phyloP scores from a whole-genome alignment of 2,329 filamentous ascomycete species.

The Xylaria hypoxylon region DNA sequence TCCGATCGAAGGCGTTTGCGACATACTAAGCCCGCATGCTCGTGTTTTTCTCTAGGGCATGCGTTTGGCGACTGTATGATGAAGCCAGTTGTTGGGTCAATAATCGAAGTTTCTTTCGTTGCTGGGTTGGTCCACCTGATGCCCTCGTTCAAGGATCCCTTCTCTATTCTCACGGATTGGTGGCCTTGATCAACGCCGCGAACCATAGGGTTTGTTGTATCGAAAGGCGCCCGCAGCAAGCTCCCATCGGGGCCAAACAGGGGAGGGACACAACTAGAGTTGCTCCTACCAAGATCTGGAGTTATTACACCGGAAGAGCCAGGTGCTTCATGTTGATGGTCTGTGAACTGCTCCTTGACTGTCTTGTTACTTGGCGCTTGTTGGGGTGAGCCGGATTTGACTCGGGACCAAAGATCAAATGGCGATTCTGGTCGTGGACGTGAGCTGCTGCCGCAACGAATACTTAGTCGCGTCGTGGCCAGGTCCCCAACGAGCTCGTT shows the following conservation, averaged over 20 bases:
- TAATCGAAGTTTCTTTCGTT: slow-evolving; percentile 61
- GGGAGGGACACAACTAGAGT: slow-evolving; percentile 31
- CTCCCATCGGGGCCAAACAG: slow-evolving; percentile 44
- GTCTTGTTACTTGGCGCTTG: slow-evolving; percentile 29
- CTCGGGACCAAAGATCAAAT: slow-evolving; percentile 54
- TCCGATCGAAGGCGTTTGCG: slow-evolving; percentile 37
- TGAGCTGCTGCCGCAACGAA: slow-evolving; percentile 55
- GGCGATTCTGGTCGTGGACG: slow-evolving; percentile 47
- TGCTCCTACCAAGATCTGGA: neutral
- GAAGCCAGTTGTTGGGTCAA: slow-evolving; percentile 70
- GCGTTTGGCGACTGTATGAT: slow-evolving; percentile 47
- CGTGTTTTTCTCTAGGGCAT: slow-evolving; percentile 50
- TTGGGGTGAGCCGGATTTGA: slow-evolving; percentile 51
- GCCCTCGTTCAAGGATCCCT: slow-evolving; percentile 44
- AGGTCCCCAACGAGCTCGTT: slow-evolving; percentile 42
- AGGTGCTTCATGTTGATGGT: neutral
- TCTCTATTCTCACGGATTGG: slow-evolving; percentile 6
- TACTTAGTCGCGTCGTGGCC: slow-evolving; percentile 51
- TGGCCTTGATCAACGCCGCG: slow-evolving; percentile 12
- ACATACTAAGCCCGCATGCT: slow-evolving; percentile 25
- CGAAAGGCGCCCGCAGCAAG: slow-evolving; percentile 44
- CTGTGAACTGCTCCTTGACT: slow-evolving; percentile 14
- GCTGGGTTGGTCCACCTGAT: slow-evolving; percentile 71
- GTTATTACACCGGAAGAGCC: slow-evolving; percentile 7
- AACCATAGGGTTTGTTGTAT: slow-evolving; percentile 11